A percentile compares a stretch with the other conserved stretches of the same genome.
Conservation (phyloP, 176 grass and related monocot species). For the Zoysia japonica region DNA sequence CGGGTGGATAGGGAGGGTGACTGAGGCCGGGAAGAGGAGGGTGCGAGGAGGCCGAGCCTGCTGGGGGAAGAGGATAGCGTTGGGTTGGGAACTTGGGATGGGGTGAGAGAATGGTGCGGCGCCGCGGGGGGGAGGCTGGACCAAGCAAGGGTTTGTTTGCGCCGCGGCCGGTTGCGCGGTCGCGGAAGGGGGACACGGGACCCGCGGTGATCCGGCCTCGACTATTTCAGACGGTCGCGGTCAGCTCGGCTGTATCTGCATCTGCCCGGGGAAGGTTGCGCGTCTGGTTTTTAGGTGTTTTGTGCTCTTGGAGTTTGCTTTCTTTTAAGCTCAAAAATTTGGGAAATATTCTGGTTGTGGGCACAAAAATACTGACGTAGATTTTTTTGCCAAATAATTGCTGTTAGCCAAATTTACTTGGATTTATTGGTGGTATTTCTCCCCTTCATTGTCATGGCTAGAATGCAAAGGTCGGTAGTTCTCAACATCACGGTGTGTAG, state of each 20-base stretch:
- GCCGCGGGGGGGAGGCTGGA: neutral
- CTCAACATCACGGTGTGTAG: no score
- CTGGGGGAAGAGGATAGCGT: slow-evolving; percentile 33
- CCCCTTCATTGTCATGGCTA: no score
- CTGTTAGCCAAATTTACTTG: neutral
- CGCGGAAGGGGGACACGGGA: neutral
- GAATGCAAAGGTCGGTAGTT: no score
- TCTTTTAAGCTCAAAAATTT: neutral
- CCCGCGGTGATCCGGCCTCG: neutral
- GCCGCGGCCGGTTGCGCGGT: slow-evolving; percentile 12
- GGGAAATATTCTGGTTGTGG: neutral
- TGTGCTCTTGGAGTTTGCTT: neutral
- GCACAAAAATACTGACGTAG: neutral
- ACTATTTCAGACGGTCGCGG: slow-evolving; percentile 13
- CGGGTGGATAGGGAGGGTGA: neutral
- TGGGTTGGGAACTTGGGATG: neutral
- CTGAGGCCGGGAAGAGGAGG: neutral
- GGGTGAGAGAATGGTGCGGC: slow-evolving; percentile 6
- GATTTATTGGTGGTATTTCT: no score
- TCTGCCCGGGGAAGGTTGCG: no score
- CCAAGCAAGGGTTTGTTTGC: slow-evolving; percentile 5
- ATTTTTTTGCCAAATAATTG: neutral
- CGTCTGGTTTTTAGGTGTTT: no score
- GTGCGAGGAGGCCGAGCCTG: slow-evolving; percentile 20
- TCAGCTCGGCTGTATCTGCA: neutral